Evolutionary conservation across 2,329 filamentous ascomycete genomes (phyloP).

Genomic region (Pseudogymnoascus sp.): DNA sequence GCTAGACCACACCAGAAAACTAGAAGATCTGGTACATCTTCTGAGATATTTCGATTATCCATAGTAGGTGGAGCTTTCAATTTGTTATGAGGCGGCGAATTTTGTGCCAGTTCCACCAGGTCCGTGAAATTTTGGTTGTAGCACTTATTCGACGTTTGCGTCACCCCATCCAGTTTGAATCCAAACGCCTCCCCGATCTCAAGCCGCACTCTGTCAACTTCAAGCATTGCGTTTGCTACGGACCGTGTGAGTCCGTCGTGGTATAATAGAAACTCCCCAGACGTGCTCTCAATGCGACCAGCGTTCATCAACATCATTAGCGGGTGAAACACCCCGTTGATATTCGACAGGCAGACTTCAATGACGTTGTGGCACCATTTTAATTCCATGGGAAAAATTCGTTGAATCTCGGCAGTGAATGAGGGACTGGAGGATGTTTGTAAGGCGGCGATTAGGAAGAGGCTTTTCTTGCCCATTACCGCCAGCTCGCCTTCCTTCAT

Average conservation of each 20-base stretch:
- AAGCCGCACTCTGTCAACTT: slow-evolving; percentile 20
- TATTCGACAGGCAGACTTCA: slow-evolving; percentile 23
- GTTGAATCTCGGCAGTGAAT: slow-evolving; percentile 13
- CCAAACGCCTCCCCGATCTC: slow-evolving; percentile 21
- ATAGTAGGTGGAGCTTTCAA: slow-evolving; percentile 18
- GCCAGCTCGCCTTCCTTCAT: slow-evolving; percentile 19
- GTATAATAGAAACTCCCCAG: slow-evolving; percentile 20
- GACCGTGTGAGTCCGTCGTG: not conserved
- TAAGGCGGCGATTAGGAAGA: slow-evolving; percentile 2
- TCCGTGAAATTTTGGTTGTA: slow-evolving; percentile 21
- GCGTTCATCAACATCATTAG: slow-evolving; percentile 25
- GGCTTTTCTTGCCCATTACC: slow-evolving; percentile 19
- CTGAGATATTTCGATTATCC: slow-evolving; percentile 20
- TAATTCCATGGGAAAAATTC: slow-evolving; percentile 19
- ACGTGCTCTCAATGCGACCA: slow-evolving; percentile 24
- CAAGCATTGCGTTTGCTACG: slow-evolving; percentile 17
- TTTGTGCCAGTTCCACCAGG: slow-evolving; percentile 20
- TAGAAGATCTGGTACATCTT: slow-evolving; percentile 20
- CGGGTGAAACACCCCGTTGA: slow-evolving; percentile 26
- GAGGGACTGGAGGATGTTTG: not conserved
- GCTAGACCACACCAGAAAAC: slow-evolving; percentile 20
- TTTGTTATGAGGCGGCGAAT: slow-evolving; percentile 21
- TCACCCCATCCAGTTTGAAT: slow-evolving; percentile 16
- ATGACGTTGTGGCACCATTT: slow-evolving; percentile 23
- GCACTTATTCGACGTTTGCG: slow-evolving; percentile 23